Percentiles rank a stretch among this genome's conserved stretches.
These are phyloP conservation scores for Grigorovia humatica DNA, from an alignment of 805 yeast genomes.

Conservation along the genomic window DNA sequence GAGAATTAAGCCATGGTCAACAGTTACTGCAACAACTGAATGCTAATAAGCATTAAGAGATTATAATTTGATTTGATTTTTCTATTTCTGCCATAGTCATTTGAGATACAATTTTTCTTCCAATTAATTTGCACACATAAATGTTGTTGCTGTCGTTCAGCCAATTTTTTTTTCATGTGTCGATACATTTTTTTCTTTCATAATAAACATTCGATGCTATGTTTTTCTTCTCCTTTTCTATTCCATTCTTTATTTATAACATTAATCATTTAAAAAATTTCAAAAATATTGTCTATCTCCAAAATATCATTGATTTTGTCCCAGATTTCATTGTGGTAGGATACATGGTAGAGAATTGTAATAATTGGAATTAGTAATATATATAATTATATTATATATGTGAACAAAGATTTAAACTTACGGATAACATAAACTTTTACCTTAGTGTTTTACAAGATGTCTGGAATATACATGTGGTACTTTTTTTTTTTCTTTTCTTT, in stretches of 20 bases:
- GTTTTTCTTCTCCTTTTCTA: background rate
- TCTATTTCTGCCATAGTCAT: background rate
- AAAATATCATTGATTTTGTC: background rate
- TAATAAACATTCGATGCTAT: background rate
- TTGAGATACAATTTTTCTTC: no score
- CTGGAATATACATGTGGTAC: no score
- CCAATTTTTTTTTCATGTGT: no score
- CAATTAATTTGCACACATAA: no score
- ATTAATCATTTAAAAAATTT: background rate
- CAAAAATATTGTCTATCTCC: background rate
- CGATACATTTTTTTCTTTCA: background rate
- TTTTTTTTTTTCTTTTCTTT: background rate
- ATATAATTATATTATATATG: no score
- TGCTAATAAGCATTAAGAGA: background rate
- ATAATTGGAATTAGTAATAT: background rate
- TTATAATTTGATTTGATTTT: background rate
- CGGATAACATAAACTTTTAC: background rate
- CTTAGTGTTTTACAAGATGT: no score
- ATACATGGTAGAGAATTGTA: background rate
- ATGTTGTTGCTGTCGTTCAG: no score
- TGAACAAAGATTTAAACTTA: no score
- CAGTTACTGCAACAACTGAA: slow-evolving; percentile 24
- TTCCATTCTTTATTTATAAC: background rate
- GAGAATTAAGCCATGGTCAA: slow-evolving; percentile 17
- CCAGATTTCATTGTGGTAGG: background rate